Base-by-base conservation (phyloP, 345 rosid species). In the Murraya paniculata region DNA sequence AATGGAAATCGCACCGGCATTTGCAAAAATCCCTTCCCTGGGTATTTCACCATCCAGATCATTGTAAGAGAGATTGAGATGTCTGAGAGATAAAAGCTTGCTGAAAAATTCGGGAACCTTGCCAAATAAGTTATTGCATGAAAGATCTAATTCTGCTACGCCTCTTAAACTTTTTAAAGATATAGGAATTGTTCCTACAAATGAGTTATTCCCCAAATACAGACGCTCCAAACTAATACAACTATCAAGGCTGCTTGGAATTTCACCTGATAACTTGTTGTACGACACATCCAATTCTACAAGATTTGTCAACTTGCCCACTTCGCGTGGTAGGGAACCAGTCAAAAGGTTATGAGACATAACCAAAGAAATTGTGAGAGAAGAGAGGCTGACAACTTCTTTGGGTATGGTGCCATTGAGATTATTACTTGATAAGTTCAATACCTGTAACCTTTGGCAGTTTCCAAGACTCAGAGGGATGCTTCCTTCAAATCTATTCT, bases 61-160 rank as follows among this genome's bases (percentile, higher is more conserved):
- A 30, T 82, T 82, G 28, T 53, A 64, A 11, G 84, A 78, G 10
- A 82, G 79, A 70, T 78, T 74, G 50, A 82, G 71, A 27, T 25
- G 55, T 24, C 22, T 2, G 61, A 74, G 62, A 30, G 38, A 62
- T 21, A 18, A 35, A 11, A 82, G 38, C 24, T 31, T 5, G 35
- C 73, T 18, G 1, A 78, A 65, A 71, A 74, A 75, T 39, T 31
- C 71, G 9, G 82, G 85, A 64, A 82, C 71, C 35, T 53, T 71
- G 3, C 82, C 79, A 8, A 64, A 74, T 1, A 78, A 70, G 33
- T 82, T 78, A 64, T 82, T 78, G 24, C 7, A 2, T 4, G 81
- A 79, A 19, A 81, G 33, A 71, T 75, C 82, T 31, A 82, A 39
- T 36, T 58, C 77, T 36, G 11, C 59, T 22, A 79, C 1, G 22